Conservation (phyloP, 139 green algal species). For the Chlamydomonas sphaeroides region DNA sequence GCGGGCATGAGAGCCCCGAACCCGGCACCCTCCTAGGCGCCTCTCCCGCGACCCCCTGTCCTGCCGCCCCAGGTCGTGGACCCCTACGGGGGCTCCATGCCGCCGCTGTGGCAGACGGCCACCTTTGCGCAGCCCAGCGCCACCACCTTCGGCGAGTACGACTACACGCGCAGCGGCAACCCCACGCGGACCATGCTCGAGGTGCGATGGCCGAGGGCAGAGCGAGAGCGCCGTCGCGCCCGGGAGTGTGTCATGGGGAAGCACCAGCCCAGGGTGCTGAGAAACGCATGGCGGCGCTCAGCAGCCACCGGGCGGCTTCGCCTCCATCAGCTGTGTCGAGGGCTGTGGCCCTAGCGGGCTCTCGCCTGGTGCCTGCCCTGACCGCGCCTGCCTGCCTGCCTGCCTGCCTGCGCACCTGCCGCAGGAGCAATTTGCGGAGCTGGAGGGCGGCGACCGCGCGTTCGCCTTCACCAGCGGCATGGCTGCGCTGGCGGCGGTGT, state of each 20-base stretch:
- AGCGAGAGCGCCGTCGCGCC: no score
- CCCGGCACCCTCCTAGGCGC: no score
- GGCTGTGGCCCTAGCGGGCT: no score
- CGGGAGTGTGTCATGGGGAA: no score
- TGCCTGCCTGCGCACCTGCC: background rate
- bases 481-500: slow-evolving; percentile 85
- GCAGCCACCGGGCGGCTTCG: no score
- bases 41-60: background rate
- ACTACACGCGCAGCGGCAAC: slow-evolving; percentile 98
- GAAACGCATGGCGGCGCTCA: no score
- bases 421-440: slow-evolving; percentile 78
- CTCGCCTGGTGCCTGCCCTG: no score
- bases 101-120: slow-evolving; percentile 97
- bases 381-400: no score
- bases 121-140: slow-evolving; percentile 87
- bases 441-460: slow-evolving; percentile 86
- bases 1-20: no score
- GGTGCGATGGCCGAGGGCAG: slow-evolving; percentile 26
- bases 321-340: no score
- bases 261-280: no score
- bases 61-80: slow-evolving; percentile 58
- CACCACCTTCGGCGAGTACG: slow-evolving; percentile 87
- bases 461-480: slow-evolving; percentile 97
- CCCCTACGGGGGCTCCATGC: slow-evolving; percentile 80
- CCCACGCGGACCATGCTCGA: slow-evolving; percentile 88